Base-by-base conservation (phyloP, 768 basidiomycete genomes). In the Trametes punicea region DNA sequence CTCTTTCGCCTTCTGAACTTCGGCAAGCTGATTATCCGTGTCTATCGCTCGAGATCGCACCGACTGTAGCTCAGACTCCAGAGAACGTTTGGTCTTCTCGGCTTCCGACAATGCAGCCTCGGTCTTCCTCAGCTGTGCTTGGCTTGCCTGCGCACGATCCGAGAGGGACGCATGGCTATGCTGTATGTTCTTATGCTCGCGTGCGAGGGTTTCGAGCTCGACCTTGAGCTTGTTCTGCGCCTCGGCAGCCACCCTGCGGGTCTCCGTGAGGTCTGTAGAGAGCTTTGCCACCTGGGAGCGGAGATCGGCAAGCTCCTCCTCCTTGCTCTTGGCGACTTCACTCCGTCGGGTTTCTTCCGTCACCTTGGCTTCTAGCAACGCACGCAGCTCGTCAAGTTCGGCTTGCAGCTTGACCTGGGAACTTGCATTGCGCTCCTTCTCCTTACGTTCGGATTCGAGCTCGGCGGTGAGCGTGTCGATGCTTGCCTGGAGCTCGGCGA, bases 241-340 rank as follows among this genome's bases (percentile, higher is more conserved):
- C 54, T 90, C 87, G 20, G 84, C 69, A 4, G 84, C 78, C 3
- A 73, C 67, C 50, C 79, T 80, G 20, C 89, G 85, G 20, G 82
- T 78, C 15, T 85, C 81, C 30, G 78, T 76, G 15, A 94, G 76
- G 30, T 92, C 87, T 39, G 81, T 74, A 41, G 89, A 87, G 27
- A 91, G 71, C 36, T 78, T 76, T 18, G 68, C 65, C 20, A 81
- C 80, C 64, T 92, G 85, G 9, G 67, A 65, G 20, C 94, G 85
- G 6, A 99, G 76, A 27, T 84, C 78, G 0, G 72, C 69, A 10
- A 98, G 82, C 70, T 99, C 96, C 41, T 82, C 77, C 61, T 98
- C 94, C 64, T 87, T 91, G 71, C 88, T 88, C 70, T 85, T 87
- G 68, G 93, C 91, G 0, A 85, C 92, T 66, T 97, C 90, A 30